These are phyloP conservation scores for Macrocystidia cucumis DNA, from an alignment of 1,284 basidiomycete species.

Conservation along the genomic window DNA sequence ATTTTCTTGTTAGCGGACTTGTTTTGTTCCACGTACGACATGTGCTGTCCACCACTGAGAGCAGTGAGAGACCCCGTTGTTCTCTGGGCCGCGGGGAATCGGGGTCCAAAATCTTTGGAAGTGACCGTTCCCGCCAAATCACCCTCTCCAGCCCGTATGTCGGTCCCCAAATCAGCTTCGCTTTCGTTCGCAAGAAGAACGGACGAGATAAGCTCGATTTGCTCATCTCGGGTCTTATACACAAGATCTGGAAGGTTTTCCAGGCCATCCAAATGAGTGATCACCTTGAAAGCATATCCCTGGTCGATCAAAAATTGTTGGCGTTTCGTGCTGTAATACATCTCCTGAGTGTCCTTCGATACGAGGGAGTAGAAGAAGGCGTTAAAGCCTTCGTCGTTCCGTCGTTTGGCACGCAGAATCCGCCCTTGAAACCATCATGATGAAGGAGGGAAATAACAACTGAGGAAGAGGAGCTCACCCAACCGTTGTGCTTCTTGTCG, in stretches of 20 bases:
- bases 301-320: conserved; percentile 99
- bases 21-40: conserved; percentile 90
- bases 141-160: conserved; percentile 71
- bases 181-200: conserved; percentile 91
- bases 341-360: conserved; percentile 98
- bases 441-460: not conserved
- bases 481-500: conserved; percentile 97
- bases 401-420: conserved; percentile 92
- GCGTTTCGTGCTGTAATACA: conserved; percentile 99
- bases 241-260: conserved; percentile 85
- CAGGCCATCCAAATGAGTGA: conserved; percentile 94
- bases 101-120: conserved; percentile 67
- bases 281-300: conserved; percentile 98
- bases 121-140: conserved; percentile 76
- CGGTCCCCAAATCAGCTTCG: conserved; percentile 84
- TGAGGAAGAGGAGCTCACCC: conserved; percentile 37
- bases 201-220: conserved; percentile 91
- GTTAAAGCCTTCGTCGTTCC: conserved; percentile 99
- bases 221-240: conserved; percentile 86
- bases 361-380: conserved; percentile 99
- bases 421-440: conserved; percentile 48
- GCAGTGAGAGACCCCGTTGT: conserved; percentile 82
- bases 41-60: conserved; percentile 82
- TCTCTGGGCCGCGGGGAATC: conserved; percentile 68
- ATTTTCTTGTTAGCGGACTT: conserved; percentile 85